A percentile compares a stretch with the other conserved stretches of the same genome.
Evolutionary conservation across 345 rosid genomes (phyloP).

Genomic region (Cochlearia excelsa): DNA sequence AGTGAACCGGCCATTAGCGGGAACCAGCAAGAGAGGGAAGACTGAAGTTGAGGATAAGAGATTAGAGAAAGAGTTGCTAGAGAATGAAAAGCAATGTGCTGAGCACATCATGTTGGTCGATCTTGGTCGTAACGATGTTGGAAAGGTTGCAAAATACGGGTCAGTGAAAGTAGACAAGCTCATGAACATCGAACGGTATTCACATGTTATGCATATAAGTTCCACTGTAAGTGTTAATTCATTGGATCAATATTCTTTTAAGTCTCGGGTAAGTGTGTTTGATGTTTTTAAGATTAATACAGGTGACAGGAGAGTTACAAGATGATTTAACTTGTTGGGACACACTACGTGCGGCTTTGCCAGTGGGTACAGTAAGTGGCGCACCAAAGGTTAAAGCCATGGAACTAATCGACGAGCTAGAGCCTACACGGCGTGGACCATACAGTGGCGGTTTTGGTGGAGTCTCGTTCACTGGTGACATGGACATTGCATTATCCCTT

Average conservation of each 20-base stretch:
- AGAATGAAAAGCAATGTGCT: slow-evolving; percentile 77
- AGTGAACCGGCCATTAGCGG: slow-evolving; percentile 85
- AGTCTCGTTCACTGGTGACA: slow-evolving; percentile 69
- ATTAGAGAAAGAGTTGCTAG: slow-evolving; percentile 49
- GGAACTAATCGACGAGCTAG: slow-evolving; percentile 77
- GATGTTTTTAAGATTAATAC: too few species aligned
- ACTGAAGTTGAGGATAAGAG: slow-evolving; percentile 58
- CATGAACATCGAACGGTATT: slow-evolving; percentile 82
- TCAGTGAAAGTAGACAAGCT: slow-evolving; percentile 87
- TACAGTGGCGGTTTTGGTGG: slow-evolving; percentile 91
- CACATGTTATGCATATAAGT: slow-evolving; percentile 98
- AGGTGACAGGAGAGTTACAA: slow-evolving; percentile 81
- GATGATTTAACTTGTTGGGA: slow-evolving; percentile 80
- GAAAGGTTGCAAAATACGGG: slow-evolving; percentile 80
- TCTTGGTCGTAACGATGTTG: slow-evolving; percentile 83
- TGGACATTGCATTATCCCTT: slow-evolving; percentile 83
- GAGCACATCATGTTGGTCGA: slow-evolving; percentile 93
- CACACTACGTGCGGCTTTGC: slow-evolving; percentile 67
- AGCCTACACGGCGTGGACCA: slow-evolving; percentile 78
- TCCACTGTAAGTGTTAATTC: slow-evolving; percentile 55
- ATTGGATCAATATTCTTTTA: neutral
- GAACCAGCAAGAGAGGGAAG: slow-evolving; percentile 76
- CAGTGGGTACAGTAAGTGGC: slow-evolving; percentile 90
- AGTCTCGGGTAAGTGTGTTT: too few species aligned
- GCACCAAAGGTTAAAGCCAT: slow-evolving; percentile 97